Conservation (phyloP, 345 rosid species). For the Eucalyptus marginata region DNA sequence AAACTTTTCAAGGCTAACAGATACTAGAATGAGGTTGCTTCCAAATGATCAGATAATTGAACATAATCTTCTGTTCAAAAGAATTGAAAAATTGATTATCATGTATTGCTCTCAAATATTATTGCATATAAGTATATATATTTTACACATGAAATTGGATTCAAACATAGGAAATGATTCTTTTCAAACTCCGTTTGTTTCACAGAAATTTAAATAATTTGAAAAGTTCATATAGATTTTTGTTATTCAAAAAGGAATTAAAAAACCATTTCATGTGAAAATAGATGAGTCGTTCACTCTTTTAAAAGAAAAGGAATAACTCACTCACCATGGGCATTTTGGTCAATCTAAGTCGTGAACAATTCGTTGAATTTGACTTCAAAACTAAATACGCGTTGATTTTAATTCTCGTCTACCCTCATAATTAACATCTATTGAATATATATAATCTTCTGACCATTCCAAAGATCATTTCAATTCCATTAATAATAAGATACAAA, state of each 20-base stretch:
- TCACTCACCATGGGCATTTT: background rate
- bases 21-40: background rate
- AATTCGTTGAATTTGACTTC: background rate
- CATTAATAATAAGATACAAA: too few species aligned
- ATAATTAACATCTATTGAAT: background rate
- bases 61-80: background rate
- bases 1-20: background rate
- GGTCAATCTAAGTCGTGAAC: background rate
- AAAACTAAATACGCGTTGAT: background rate
- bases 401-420: background rate
- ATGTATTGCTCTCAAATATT: background rate
- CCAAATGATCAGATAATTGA: background rate
- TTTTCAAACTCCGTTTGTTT: too few species aligned
- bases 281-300: background rate
- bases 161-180: background rate
- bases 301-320: background rate
- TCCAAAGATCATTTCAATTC: too few species aligned
- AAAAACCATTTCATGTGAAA: background rate
- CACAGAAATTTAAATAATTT: too few species aligned
- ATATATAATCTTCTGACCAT: background rate
- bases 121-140: background rate
- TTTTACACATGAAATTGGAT: background rate
- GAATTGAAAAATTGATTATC: background rate
- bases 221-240: background rate
- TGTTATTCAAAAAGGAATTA: background rate